phyloP scores from a whole-genome alignment of 2,329 filamentous ascomycete genomes.

The Fusarium verrucosum region DNA sequence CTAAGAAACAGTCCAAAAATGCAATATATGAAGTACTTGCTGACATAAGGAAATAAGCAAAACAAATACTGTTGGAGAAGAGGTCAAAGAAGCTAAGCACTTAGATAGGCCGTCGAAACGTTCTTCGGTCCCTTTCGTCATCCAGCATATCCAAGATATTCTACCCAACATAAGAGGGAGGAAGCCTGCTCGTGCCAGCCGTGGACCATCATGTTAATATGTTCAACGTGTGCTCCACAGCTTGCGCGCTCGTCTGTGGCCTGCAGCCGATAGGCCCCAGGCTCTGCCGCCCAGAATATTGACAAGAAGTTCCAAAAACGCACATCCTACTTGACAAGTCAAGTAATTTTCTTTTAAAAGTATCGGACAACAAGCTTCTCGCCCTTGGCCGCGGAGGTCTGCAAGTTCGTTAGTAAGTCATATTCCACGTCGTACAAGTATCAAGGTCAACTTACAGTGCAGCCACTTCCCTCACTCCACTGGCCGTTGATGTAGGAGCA shows the following conservation, averaged over 20 bases:
- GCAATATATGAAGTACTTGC: conserved; percentile 36
- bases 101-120: conserved; percentile 27
- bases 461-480: conserved; percentile 72
- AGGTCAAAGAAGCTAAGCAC: conserved; percentile 28
- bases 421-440: too few species aligned
- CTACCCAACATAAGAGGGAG: conserved; percentile 36
- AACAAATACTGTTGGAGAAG: conserved; percentile 27
- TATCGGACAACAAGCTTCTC: conserved; percentile 57
- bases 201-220: conserved; percentile 10
- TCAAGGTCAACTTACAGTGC: conserved; percentile 74
- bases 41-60: conserved; percentile 34
- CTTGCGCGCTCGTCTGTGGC: conserved; percentile 34
- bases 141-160: conserved; percentile 37
- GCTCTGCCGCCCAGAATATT: conserved; percentile 47
- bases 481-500: conserved; percentile 74
- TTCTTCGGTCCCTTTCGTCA: conserved; percentile 28
- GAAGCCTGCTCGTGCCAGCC: conserved; percentile 24
- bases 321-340: conserved; percentile 32
- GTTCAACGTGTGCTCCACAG: conserved; percentile 21
- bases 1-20: conserved; percentile 24
- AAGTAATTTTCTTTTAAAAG: conserved; percentile 45
- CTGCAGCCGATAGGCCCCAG: conserved; percentile 33
- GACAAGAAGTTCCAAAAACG: conserved; percentile 49
- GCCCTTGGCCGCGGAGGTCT: conserved; percentile 57
- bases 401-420: conserved; percentile 29